Conservation (phyloP, 805 yeast species). For the Danielia oregonensis region DNA sequence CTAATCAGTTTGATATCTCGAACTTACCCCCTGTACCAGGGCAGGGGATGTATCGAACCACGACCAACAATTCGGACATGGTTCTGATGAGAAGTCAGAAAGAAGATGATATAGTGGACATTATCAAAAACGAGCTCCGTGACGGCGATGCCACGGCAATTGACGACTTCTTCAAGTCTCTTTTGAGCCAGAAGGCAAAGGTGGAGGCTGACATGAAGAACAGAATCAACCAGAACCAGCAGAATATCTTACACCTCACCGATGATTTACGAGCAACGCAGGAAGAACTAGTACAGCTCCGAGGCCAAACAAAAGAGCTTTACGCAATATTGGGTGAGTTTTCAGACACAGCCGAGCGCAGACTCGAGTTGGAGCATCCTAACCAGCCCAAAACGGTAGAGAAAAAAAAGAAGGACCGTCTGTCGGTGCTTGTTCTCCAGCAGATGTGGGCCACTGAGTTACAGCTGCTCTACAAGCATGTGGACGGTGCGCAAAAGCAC, state of each 20-base stretch:
- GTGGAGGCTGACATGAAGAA: slow-evolving; percentile 56
- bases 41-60: slow-evolving; percentile 18
- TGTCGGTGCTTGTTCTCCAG: slow-evolving; percentile 68
- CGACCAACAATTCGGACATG: slow-evolving; percentile 11
- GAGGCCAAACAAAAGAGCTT: slow-evolving; percentile 57
- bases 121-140: slow-evolving; percentile 39
- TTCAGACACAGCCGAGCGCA: slow-evolving; percentile 56
- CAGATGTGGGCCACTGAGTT: slow-evolving; percentile 79
- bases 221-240: slow-evolving; percentile 59
- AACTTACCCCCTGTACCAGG: slow-evolving; percentile 22
- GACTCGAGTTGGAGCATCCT: slow-evolving; percentile 45
- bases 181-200: slow-evolving; percentile 44
- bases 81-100: slow-evolving; percentile 7
- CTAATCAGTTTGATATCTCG: slow-evolving; percentile 10
- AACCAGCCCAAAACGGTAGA: slow-evolving; percentile 5
- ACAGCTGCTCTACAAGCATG: slow-evolving; percentile 67
- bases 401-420: slow-evolving; percentile 49
- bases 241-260: slow-evolving; percentile 55
- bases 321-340: slow-evolving; percentile 56
- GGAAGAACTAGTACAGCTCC: slow-evolving; percentile 56
- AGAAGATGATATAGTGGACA: slow-evolving; percentile 11
- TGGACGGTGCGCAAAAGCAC: slow-evolving; percentile 86
- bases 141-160: slow-evolving; percentile 70
- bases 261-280: slow-evolving; percentile 62
- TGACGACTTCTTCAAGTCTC: slow-evolving; percentile 60